Base-by-base conservation (phyloP, 1,284 basidiomycete genomes). In the Athelia psychrophila region DNA sequence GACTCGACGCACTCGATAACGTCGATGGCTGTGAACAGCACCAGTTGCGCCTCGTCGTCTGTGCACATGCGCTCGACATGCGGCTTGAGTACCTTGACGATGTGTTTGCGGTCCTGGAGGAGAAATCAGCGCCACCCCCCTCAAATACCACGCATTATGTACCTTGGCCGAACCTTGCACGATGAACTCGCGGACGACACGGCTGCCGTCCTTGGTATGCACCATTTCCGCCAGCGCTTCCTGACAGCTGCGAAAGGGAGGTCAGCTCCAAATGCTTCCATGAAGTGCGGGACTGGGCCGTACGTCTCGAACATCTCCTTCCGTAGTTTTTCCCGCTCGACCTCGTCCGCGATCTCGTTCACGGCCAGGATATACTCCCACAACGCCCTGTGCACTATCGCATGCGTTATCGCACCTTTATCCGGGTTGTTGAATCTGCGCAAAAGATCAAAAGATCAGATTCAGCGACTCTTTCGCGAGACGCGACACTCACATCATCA, bases 141-240 rank as follows among this genome's bases (percentile, higher is more conserved):
- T 30, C 5, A 8, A 42, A 42, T 22, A 46, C 24, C 6, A 23
- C 6, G 18, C 22, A 48, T 20, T 12, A 58, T 60, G 23, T 50
- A 86, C 87, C 74, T 95, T 95, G 2, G 93, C 91, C 6, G 78
- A 82, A 5, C 91, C 91, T 50, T 81, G 77, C 0, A 84, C 91
- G 33, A 95, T 77, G 64, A 95, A 88, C 57, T 92, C 86, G 40
- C 93, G 82, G 2, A 90, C 91, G 20, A 81, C 83, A n/a, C 90
- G 83, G 51, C 90, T 91, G 13, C 93, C 93, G 63, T 95, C 91
- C 64, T 85, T 91, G 23, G 93, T 95, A 63, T 96, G 93, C 0
- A 94, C 91, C 77, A 95, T 91, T 62, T 95, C 93, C 1, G 92
- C 87, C 8, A 95, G 72, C 18, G 86, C 77, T 51, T 95, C 93